Evolutionary conservation across 768 basidiomycete species (phyloP).

Genomic region (Paxillus rubicundulus): DNA sequence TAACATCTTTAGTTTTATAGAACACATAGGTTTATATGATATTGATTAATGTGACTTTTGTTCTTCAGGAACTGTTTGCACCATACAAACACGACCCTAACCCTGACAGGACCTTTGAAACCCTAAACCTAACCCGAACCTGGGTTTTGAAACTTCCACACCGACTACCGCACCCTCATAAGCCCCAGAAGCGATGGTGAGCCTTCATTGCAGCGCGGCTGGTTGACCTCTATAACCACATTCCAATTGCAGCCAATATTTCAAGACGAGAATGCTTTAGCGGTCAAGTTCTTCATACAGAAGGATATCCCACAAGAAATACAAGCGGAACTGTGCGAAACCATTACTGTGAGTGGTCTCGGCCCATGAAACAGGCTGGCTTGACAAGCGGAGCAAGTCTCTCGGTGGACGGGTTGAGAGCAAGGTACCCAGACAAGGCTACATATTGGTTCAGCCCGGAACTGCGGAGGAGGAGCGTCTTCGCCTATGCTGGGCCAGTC

Average conservation of each 20-base stretch:
- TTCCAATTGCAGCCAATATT: slow-evolving; percentile 56
- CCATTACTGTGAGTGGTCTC: slow-evolving; percentile 52
- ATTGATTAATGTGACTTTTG: too few species aligned
- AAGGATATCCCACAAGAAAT: slow-evolving; percentile 69
- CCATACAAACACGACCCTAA: slow-evolving; percentile 8
- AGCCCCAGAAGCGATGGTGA: slow-evolving; percentile 19
- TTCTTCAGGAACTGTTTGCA: not conserved
- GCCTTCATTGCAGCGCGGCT: not conserved
- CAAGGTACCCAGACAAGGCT: slow-evolving; percentile 77
- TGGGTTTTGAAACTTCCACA: slow-evolving; percentile 24
- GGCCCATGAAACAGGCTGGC: not conserved
- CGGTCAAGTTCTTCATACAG: slow-evolving; percentile 83
- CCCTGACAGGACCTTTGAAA: slow-evolving; percentile 13
- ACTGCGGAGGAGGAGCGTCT: slow-evolving; percentile 74
- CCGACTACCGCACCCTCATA: not conserved
- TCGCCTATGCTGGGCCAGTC: slow-evolving; percentile 65
- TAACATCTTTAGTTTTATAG: not conserved
- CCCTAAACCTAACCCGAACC: slow-evolving; percentile 34
- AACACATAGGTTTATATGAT: not conserved
- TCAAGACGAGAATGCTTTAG: slow-evolving; percentile 61
- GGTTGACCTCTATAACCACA: not conserved
- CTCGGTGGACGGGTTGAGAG: slow-evolving; percentile 75
- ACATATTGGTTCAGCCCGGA: slow-evolving; percentile 65
- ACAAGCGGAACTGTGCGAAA: slow-evolving; percentile 71
- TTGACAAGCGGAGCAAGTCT: slow-evolving; percentile 39